Base-by-base conservation (phyloP, 2,329 filamentous ascomycete species). In the Aureobasidium sp. region DNA sequence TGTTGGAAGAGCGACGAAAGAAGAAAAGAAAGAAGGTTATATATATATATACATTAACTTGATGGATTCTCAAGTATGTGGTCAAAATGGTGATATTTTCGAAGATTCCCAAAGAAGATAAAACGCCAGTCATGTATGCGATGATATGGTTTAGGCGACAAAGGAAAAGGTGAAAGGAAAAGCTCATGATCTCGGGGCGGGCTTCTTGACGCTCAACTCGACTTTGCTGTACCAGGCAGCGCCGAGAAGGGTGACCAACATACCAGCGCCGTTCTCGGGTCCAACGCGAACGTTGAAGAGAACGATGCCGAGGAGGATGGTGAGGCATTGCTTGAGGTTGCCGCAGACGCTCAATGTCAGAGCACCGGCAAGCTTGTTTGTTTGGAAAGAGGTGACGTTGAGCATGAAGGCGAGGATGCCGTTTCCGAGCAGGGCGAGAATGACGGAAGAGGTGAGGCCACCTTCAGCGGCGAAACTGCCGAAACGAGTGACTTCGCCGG, bases 151-250 rank as follows among this genome's bases (percentile, higher is more conserved):
- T 44, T 33, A 17, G 29, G 14, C 19, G 24, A 44, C 37, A 40
- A 60, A 60, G 5, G 44, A 42, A 40, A 45, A n/a, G 48, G 31
- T 39, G 14, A 27, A 45, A 19, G 15, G 22, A 50, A 35, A 24
- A 24, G 15, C 14, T 49, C 44, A 60, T 31, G 57, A 49, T 27
- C 45, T 58, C 24, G 57, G 44, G 9, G 35, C 57, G n/a, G 61
- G 27, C 52, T 62, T 63, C 72, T 78, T 81, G 67, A 77, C 76
- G 67, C 81, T 77, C 40, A 84, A 72, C 71, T 84, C 82, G 17
- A 82, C 80, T 67, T 80, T 80, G 72, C 80, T 82, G 74, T 85
- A 85, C 70, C 80, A 81, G 14, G 77, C 81, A 9, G 81, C 82
- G 39, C 82, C 82, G 11, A 75, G 66, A 70, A 85, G 76, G 7